Percentiles rank a stretch among this genome's conserved stretches.
Evolutionary conservation across 192 early-diverging fungal species (phyloP).

Genomic region (Coemansia sp.): DNA sequence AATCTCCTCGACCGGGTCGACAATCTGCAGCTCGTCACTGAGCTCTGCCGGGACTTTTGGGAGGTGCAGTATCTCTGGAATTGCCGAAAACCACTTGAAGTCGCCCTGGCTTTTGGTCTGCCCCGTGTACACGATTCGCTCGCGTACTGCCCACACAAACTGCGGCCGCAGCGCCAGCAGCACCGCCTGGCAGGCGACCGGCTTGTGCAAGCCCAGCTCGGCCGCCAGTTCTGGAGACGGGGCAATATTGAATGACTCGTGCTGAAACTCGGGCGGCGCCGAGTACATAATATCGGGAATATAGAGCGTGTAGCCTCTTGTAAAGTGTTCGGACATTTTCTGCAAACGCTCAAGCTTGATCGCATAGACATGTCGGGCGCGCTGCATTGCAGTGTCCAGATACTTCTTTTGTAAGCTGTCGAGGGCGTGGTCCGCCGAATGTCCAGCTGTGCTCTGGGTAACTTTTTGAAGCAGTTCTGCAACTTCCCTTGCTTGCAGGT

Average conservation of each 20-base stretch:
- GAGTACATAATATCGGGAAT: background rate
- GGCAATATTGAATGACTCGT: background rate
- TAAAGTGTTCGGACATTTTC: background rate
- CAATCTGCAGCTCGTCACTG: background rate
- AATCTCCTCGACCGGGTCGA: constrained; percentile 2
- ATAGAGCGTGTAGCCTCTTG: background rate
- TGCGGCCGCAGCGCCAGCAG: constrained; percentile 1
- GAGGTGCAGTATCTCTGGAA: no score
- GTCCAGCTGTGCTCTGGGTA: no score
- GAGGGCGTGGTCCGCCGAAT: background rate
- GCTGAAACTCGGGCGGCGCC: background rate
- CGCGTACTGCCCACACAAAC: constrained; percentile 8
- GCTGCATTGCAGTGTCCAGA: background rate
- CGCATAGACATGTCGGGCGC: background rate
- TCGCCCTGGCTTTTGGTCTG: background rate
- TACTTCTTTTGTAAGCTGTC: background rate
- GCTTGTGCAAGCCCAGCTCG: background rate
- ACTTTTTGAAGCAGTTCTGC: no score
- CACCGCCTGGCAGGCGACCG: background rate
- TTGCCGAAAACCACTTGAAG: constrained; percentile 1
- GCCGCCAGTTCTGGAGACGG: background rate
- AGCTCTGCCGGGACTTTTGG: background rate
- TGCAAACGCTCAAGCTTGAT: background rate
- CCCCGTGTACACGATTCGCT: constrained; percentile 7
- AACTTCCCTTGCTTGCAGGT: no score